These are phyloP conservation scores for Jacaranda mimosifolia DNA, from an alignment of 257 asterid genomes.

Conservation along the genomic window DNA sequence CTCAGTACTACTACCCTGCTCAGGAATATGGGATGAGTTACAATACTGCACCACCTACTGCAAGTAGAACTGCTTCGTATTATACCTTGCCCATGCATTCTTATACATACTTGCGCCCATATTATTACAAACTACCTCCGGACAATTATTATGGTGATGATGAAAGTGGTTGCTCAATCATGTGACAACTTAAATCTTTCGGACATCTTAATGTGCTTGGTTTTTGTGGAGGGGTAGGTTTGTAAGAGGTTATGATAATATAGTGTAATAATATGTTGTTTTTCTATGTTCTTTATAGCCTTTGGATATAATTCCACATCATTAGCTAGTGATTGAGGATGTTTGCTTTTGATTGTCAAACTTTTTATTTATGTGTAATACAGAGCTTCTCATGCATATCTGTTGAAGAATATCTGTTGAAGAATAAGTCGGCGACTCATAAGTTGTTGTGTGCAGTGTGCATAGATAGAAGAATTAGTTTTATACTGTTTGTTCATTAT, in stretches of 20 bases:
- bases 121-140: slow-evolving; percentile 33
- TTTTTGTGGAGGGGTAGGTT: not conserved
- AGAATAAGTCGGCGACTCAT: too few relatives aligned
- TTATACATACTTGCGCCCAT: slow-evolving; percentile 37
- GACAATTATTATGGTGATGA: slow-evolving; percentile 36
- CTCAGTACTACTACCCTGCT: slow-evolving; percentile 45
- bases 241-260: slow-evolving; percentile 21
- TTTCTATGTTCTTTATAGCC: slow-evolving; percentile 1
- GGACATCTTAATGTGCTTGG: not conserved
- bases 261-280: slow-evolving; percentile 35
- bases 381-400: not conserved
- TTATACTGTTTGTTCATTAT: not conserved
- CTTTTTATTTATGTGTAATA: slow-evolving; percentile 20
- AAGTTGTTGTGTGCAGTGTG: too few relatives aligned
- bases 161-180: slow-evolving; percentile 49
- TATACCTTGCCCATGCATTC: slow-evolving; percentile 53
- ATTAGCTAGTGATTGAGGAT: slow-evolving; percentile 5
- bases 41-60: slow-evolving; percentile 44
- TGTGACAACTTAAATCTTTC: slow-evolving; percentile 35
- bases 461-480: not conserved
- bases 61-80: slow-evolving; percentile 41
- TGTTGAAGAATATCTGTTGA: too few relatives aligned
- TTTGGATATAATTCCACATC: slow-evolving; percentile 11
- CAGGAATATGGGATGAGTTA: slow-evolving; percentile 66
- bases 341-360: slow-evolving; percentile 13